Evolutionary conservation across 257 asterid species (phyloP), one percentile per base, ranked within the genome.

Genomic region (Primulina tabacum): DNA sequence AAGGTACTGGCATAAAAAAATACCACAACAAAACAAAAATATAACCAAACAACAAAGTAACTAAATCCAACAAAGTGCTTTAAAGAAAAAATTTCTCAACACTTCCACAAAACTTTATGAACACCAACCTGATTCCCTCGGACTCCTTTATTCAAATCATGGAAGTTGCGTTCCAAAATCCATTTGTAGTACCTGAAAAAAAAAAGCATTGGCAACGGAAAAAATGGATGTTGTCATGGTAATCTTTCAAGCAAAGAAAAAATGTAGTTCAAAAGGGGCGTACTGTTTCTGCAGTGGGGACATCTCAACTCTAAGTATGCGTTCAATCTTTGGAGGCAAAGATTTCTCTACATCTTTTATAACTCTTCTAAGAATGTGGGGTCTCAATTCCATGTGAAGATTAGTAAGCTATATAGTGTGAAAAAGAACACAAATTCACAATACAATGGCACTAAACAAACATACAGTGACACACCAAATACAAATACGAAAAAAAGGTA

Each of bases 261-360:
- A 14, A 16, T 16, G 35, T 14, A 14, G 14, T 37, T 9, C 32
- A 26, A 50, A 43, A 26, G 29, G 72, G 43, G 65, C 79, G 76
- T 88, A 94, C 99, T 94, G 99, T 82, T 94, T 94, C 92, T 94
- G 99, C 66, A 94, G 92, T 29, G 99, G 99, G 34, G 99, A 94
- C 99, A 94, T 94, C 82, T 94, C 99, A 79, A 94, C 99, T 90
- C 99, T 83, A 68, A 94, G 97, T 77, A 94, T 89, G 67, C 99
- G 97, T 71, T 94, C 99, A 77, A 91, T 88, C 81, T 94, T 94
- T 47, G 99, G 99, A 35, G 99, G 99, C 88, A 94, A 82, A 67
- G 99, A 94, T 90, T 91, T 94, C 86, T 94, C 99, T 64, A 94
- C 99, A 72, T 94, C 99, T 86, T 94, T 94, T 73, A 94, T 94